These are phyloP conservation scores for Panaeolus papilionaceus DNA, from an alignment of 768 basidiomycete genomes.

Conservation along the genomic window DNA sequence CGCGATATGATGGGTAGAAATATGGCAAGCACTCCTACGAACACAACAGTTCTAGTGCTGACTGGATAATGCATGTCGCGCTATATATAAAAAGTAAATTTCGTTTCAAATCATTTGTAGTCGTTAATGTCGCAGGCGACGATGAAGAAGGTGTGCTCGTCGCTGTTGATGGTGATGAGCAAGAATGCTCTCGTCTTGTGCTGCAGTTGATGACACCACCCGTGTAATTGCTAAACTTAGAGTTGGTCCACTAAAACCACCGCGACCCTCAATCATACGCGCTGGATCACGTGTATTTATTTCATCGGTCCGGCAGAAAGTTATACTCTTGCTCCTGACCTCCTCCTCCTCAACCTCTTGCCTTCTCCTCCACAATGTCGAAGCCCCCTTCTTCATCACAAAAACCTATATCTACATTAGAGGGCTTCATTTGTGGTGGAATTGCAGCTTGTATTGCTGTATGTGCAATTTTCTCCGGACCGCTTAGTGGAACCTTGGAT, in stretches of 20 bases:
- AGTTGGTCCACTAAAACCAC: not conserved
- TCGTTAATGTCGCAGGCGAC: conserved; percentile 20
- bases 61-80: conserved; percentile 41
- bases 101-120: conserved; percentile 22
- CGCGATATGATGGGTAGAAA: conserved; percentile 60
- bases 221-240: no score
- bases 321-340: not conserved
- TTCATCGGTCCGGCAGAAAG: conserved; percentile 7
- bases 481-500: conserved; percentile 15
- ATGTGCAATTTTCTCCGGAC: conserved; percentile 32
- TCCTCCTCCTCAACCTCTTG: not conserved
- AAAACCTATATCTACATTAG: conserved; percentile 62
- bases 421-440: conserved; percentile 90
- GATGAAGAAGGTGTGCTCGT: conserved; percentile 17
- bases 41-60: conserved; percentile 57
- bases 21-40: conserved; percentile 63
- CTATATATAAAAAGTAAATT: conserved; percentile 19
- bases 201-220: not conserved
- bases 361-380: conserved; percentile 14
- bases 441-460: conserved; percentile 93
- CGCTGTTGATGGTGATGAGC: not conserved
- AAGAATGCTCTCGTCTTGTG: conserved; percentile 1
- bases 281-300: conserved; percentile 1
- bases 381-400: conserved; percentile 24
- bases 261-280: conserved; percentile 3